Evolutionary conservation across 2,329 filamentous ascomycete genomes (phyloP), one percentile per base, ranked within the genome.

Genomic region (Xylariaceae sp.): DNA sequence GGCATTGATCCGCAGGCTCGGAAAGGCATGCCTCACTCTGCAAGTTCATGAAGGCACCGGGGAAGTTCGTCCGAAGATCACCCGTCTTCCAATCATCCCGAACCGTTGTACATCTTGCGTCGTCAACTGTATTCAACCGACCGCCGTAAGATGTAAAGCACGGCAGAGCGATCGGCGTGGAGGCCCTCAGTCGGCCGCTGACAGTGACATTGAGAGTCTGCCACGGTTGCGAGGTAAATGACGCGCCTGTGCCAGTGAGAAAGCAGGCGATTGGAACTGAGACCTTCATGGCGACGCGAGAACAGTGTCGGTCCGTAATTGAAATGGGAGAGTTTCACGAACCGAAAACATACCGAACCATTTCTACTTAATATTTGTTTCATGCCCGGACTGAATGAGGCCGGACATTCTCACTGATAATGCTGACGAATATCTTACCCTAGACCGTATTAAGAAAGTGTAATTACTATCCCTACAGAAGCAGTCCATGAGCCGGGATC

Each of bases 1-100:
- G 37, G 45, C 70, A 72, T 53, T 70, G 68, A 41, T 71, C 67
- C 9, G 48, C 43, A 4, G 65, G 56, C 23, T 67, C 55, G 3
- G 69, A 68, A 23, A 65, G 43, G 47, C 69, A 71, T 14, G 66
- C 58, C 28, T 70, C 67, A 39, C 65, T 64, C 43, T 71, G 70
- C 21, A 64, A 50, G 45, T 68, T 70, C 65, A 69, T 69, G 34
- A 65, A 70, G 14, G 56, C 61, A n/a, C 62, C 63, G n/a, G 65
- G 60, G 34, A 61, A 61, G 33, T 65, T 60, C 5, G 60, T 53
- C 28, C 67, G 67, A n/a, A 69, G 62, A 3, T 36, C 46, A 7
- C 64, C 61, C 8, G 52, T 60, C 9, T 58, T 65, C 52, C 69
- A 72, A 29, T 66, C 59, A 6, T 58, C 54, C 28, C 67, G 65